These are phyloP conservation scores for Pleurostoma richardsiae DNA, from an alignment of 2,329 filamentous ascomycete genomes.

Conservation along the genomic window DNA sequence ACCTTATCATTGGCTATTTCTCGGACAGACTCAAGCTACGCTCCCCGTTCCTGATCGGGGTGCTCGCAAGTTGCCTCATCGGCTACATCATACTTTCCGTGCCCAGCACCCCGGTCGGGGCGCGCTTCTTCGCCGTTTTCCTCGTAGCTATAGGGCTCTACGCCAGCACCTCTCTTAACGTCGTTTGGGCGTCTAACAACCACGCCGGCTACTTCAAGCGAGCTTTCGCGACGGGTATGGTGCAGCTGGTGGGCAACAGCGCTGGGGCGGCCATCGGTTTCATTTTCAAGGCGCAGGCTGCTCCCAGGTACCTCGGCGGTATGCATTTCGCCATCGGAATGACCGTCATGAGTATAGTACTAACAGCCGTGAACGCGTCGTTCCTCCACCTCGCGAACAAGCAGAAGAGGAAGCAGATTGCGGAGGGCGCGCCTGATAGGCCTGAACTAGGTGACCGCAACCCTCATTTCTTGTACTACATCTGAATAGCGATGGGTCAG, in stretches of 20 bases:
- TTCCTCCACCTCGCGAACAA: constrained; percentile 1
- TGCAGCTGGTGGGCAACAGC: constrained; percentile 1
- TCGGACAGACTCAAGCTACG: background rate
- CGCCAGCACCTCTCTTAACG: constrained; percentile 1
- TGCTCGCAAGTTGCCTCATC: background rate
- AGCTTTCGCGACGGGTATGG: background rate
- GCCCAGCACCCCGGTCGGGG: background rate
- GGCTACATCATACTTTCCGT: background rate
- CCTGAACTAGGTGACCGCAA: too few relatives aligned
- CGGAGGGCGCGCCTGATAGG: too few relatives aligned
- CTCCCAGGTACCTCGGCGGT: constrained; percentile 1
- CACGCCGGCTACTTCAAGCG: constrained; percentile 3
- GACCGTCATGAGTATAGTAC: constrained; percentile 4
- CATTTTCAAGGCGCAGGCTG: constrained; percentile 2
- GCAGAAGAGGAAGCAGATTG: background rate
- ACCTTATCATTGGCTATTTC: background rate
- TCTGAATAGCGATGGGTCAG: too few relatives aligned
- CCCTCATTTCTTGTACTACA: too few relatives aligned
- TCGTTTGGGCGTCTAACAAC: constrained; percentile 3
- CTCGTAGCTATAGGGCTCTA: constrained; percentile 6
- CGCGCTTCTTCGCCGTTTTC: constrained; percentile 6
- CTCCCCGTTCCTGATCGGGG: background rate
- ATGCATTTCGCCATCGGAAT: constrained; percentile 4
- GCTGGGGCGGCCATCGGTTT: constrained; percentile 1
- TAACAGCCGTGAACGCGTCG: background rate